Conservation (phyloP, 768 basidiomycete genomes). For the Suillus cothurnatus region DNA sequence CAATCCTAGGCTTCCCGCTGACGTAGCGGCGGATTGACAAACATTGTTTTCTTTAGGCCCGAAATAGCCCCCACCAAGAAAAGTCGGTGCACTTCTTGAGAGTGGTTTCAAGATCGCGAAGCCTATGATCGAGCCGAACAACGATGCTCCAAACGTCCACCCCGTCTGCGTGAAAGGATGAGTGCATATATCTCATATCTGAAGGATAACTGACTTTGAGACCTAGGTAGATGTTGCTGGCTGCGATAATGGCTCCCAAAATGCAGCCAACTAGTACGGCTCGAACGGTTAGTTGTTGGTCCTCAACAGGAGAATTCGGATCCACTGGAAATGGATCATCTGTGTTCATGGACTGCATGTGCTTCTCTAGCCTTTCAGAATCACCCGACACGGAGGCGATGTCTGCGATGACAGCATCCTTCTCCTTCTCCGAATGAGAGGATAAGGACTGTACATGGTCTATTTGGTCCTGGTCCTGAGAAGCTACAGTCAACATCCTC, state of each 20-base stretch:
- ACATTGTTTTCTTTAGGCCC: conserved; percentile 60
- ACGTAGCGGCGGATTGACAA: conserved; percentile 25
- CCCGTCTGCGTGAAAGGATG: conserved; percentile 39
- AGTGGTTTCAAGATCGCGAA: conserved; percentile 62
- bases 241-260: conserved; percentile 56
- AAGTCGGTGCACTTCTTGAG: conserved; percentile 46
- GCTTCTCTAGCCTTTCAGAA: background rate
- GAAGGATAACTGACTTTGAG: conserved; percentile 39
- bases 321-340: conserved; percentile 51
- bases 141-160: conserved; percentile 63
- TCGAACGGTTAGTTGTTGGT: conserved; percentile 55
- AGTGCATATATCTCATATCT: background rate
- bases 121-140: conserved; percentile 43
- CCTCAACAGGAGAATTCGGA: conserved; percentile 42
- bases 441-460: background rate
- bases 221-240: conserved; percentile 68
- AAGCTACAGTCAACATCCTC: background rate
- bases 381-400: background rate
- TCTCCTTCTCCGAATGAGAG: background rate
- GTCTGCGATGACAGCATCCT: background rate
- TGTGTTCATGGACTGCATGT: conserved; percentile 11
- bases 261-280: conserved; percentile 48
- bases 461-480: background rate
- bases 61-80: conserved; percentile 53
- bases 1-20: conserved; percentile 58